Percentiles rank a stretch among this genome's conserved stretches.
These are phyloP conservation scores for Fraxinus platypoda DNA, from an alignment of 305 asterid species.

Conservation along the genomic window DNA sequence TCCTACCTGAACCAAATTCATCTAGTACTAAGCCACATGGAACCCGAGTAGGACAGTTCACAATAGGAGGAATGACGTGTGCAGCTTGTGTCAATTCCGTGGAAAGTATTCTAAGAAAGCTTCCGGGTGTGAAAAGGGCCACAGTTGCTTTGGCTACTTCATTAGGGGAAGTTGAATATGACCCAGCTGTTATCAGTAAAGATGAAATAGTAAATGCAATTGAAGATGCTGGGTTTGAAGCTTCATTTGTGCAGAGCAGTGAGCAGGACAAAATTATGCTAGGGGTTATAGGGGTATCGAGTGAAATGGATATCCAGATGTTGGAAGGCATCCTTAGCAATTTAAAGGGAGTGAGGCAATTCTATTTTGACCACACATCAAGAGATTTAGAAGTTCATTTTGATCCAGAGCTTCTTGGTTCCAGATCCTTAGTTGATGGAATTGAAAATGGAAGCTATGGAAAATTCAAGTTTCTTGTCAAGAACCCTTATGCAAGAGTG, in stretches of 20 bases:
- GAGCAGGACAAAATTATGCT: conserved; percentile 83
- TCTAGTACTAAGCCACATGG: conserved; percentile 47
- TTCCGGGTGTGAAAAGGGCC: conserved; percentile 84
- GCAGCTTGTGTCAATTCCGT: conserved; percentile 98
- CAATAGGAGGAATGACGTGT: conserved; percentile 99
- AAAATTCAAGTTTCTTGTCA: conserved; percentile 69
- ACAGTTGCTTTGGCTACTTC: conserved; percentile 94
- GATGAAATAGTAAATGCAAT: conserved; percentile 77
- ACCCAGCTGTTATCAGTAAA: conserved; percentile 62
- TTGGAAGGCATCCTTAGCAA: conserved; percentile 67
- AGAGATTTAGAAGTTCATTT: conserved; percentile 71
- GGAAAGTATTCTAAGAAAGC: conserved; percentile 74
- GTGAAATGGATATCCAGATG: conserved; percentile 65
- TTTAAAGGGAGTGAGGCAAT: conserved; percentile 78
- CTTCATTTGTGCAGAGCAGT: conserved; percentile 86
- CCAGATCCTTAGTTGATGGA: conserved; percentile 79
- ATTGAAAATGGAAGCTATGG: conserved; percentile 68
- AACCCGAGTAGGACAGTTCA: conserved; percentile 80
- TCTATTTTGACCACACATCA: conserved; percentile 48
- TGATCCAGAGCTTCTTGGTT: conserved; percentile 90
- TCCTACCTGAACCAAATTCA: conserved; percentile 58
- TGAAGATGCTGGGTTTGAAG: conserved; percentile 99
- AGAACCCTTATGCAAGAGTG: conserved; percentile 86
- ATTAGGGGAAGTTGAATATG: conserved; percentile 92
- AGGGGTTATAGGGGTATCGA: conserved; percentile 66